phyloP scores from a whole-genome alignment of 139 green algal species.

The Chlorella sp. region DNA sequence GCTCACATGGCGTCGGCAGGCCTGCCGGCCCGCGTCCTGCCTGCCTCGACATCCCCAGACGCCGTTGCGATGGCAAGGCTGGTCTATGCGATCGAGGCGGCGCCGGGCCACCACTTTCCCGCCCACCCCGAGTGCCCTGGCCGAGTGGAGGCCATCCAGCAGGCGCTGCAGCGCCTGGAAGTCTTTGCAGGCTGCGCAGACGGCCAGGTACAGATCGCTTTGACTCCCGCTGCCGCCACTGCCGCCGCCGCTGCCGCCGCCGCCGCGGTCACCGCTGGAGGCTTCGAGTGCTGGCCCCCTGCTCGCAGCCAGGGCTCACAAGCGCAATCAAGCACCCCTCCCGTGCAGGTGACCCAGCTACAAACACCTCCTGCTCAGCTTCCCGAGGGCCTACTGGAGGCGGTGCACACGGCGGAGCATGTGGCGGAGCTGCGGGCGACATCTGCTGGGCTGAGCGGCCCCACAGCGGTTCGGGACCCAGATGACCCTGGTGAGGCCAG shows the following conservation, averaged over 20 bases:
- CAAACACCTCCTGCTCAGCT: slow-evolving; percentile 11
- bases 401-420: slow-evolving; percentile 68
- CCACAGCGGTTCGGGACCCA: neutral
- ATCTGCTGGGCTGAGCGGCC: neutral
- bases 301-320: neutral
- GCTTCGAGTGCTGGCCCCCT: too few species aligned
- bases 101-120: slow-evolving; percentile 18
- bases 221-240: neutral
- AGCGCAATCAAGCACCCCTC: neutral
- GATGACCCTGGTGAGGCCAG: slow-evolving; percentile 29
- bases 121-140: slow-evolving; percentile 39
- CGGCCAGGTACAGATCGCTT: neutral
- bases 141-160: slow-evolving; percentile 10
- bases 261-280: neutral
- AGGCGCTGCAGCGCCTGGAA: neutral
- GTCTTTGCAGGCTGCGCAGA: neutral
- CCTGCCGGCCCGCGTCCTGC: neutral
- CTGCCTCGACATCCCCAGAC: neutral
- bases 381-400: slow-evolving; percentile 40
- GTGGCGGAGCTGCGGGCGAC: slow-evolving; percentile 44
- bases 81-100: neutral
- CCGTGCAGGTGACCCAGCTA: slow-evolving; percentile 15
- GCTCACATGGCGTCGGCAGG: neutral
- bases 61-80: neutral
- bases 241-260: neutral